A percentile compares a stretch with the other conserved stretches of the same genome.
Evolutionary conservation across 176 grass and related monocot genomes (phyloP).

Genomic region (Aegilops sharonensis): DNA sequence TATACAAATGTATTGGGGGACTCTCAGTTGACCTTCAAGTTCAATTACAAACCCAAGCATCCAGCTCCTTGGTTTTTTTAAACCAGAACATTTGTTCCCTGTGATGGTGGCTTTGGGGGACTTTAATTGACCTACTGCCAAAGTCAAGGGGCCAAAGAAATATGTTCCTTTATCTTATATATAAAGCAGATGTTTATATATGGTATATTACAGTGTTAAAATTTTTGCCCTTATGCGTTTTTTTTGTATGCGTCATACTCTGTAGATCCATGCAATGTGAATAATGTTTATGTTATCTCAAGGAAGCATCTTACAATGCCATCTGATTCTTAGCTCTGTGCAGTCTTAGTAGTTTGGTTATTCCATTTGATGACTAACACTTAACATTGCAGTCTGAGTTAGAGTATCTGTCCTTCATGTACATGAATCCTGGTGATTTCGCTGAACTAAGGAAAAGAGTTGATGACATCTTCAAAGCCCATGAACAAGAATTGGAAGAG

Average conservation of each 20-base stretch:
- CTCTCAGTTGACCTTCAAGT: neutral
- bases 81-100: neutral
- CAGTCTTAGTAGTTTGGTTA: conserved; percentile 21
- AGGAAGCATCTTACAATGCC: neutral
- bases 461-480: conserved; percentile 65
- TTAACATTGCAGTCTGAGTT: conserved; percentile 77
- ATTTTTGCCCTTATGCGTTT: neutral
- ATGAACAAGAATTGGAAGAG: conserved; percentile 94
- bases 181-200: conserved; percentile 7
- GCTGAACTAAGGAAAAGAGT: conserved; percentile 84
- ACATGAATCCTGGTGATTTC: conserved; percentile 70
- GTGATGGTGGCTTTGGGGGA: conserved; percentile 1
- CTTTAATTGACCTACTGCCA: neutral
- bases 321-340: conserved; percentile 22
- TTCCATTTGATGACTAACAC: conserved; percentile 30
- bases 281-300: conserved; percentile 11
- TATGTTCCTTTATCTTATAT: neutral
- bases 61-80: neutral
- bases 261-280: conserved; percentile 9
- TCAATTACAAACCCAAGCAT: neutral
- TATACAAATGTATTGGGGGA: neutral
- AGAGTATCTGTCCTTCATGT: conserved; percentile 98
- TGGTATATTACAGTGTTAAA: neutral
- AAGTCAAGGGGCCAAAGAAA: conserved; percentile 16
- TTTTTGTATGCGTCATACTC: neutral